Evolutionary conservation across 306 rosid genomes (phyloP).

Genomic region (Prunus armeniaca): DNA sequence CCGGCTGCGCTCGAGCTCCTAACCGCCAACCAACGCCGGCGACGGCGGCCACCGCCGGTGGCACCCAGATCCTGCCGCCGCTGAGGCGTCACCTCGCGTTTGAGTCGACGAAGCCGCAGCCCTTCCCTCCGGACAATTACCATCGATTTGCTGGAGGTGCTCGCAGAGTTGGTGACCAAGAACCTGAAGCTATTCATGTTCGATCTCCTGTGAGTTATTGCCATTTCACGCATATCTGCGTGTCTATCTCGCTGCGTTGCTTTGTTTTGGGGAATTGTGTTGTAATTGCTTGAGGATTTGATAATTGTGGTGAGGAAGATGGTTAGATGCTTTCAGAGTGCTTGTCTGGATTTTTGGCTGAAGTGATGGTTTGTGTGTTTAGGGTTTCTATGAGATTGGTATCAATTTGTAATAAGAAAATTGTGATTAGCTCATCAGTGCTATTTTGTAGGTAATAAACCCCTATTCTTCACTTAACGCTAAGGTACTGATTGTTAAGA

Average conservation of each 20-base stretch:
- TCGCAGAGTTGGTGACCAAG: conserved; percentile 47
- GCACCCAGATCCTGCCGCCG: conserved; percentile 54
- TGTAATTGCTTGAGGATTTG: background rate
- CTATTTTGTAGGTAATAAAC: background rate
- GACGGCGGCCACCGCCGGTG: conserved; percentile 14
- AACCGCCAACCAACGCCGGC: conserved; percentile 42
- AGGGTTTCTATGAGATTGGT: conserved; percentile 24
- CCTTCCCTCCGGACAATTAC: conserved; percentile 66
- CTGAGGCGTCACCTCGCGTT: conserved; percentile 71
- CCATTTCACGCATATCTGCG: background rate
- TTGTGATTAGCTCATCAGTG: background rate
- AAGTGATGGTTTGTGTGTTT: background rate
- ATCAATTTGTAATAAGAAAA: background rate
- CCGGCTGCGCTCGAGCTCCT: conserved; percentile 63
- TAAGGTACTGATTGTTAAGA: background rate
- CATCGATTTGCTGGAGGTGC: conserved; percentile 54
- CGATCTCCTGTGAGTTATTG: conserved; percentile 70
- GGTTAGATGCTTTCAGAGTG: background rate
- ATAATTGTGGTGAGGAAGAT: background rate
- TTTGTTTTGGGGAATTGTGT: conserved; percentile 8
- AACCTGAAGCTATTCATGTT: conserved; percentile 63
- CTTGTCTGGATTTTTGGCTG: background rate
- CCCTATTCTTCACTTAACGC: background rate
- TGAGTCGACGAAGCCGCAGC: conserved; percentile 72
- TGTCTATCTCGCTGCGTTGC: background rate